Evolutionary conservation across 2,329 filamentous ascomycete genomes (phyloP), one percentile per base, ranked within the genome.

Genomic region (Pseudofabraea citricarpa): DNA sequence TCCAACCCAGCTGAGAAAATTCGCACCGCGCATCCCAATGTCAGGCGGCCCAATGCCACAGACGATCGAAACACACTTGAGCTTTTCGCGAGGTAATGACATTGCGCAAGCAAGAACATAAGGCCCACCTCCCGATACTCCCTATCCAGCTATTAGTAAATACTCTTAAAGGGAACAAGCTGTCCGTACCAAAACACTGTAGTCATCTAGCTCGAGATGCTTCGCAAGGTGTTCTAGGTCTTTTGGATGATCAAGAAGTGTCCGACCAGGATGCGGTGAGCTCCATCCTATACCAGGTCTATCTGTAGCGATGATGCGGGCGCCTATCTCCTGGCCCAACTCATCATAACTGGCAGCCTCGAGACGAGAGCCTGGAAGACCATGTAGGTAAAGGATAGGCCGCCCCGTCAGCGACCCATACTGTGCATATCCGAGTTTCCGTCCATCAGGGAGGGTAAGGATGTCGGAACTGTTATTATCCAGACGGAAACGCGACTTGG

Each of bases 51-150:
- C 62, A 7, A 65, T 36, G 24, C 59, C 60, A 39, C 57, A 62
- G 16, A 48, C 38, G 13, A 48, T 45, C 4, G 42, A 24, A 15
- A 48, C 46, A 19, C 6, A n/a, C n/a, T 36, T 33, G 13, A 48
- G 43, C 27, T 43, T 44, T 22, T 33, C 33, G 21, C 15, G n/a
- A 22, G 36, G 45, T 31, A 73, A 49, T n/a, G 48, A 47, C 35
- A 61, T 56, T 10, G 70, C 63, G 49, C 71, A 75, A 18, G 71
- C 71, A 9, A 74, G 53, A 2, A 65, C 64, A 50, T 70, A 74
- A 1, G 71, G 69, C 2, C 68, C 67, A 16, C 73, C 72, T 6
- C 71, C 72, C 0, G 67, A 71, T 4, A 64, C 9, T 56, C 2
- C 70, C 71, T 8, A 74, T 18, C 16, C 13, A 36, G 33, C 33